These are phyloP conservation scores for Phialemoniopsis sp. DNA, from an alignment of 2,329 filamentous ascomycete genomes.

Conservation along the genomic window DNA sequence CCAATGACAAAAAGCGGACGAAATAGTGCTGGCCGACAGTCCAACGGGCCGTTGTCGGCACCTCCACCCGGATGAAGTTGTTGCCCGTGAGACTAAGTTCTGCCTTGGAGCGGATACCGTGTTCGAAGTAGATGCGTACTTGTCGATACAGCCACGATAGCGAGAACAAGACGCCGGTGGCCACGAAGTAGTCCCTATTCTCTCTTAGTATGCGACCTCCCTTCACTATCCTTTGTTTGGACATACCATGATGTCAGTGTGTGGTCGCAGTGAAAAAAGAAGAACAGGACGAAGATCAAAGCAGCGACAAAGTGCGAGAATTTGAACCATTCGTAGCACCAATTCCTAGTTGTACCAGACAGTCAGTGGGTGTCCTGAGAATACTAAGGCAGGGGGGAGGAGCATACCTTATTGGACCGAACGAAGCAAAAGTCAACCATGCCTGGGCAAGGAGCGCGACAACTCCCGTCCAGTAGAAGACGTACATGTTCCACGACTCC, in stretches of 20 bases:
- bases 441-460: slow-evolving; percentile 47
- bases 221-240: not conserved
- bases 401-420: slow-evolving; percentile 38
- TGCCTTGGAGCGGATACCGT: slow-evolving; percentile 27
- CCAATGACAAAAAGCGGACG: slow-evolving; percentile 8
- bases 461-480: slow-evolving; percentile 53
- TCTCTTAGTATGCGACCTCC: no score
- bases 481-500: slow-evolving; percentile 33
- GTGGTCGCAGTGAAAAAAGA: slow-evolving; percentile 58
- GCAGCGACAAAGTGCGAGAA: slow-evolving; percentile 47
- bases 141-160: slow-evolving; percentile 39
- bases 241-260: slow-evolving; percentile 46
- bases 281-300: slow-evolving; percentile 50
- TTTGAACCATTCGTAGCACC: slow-evolving; percentile 60
- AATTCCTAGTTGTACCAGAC: slow-evolving; percentile 29
- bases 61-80: slow-evolving; percentile 30
- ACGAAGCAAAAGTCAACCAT: slow-evolving; percentile 50
- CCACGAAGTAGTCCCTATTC: slow-evolving; percentile 62
- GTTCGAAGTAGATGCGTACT: slow-evolving; percentile 41
- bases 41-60: slow-evolving; percentile 42
- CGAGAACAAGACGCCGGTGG: slow-evolving; percentile 45
- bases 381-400: no score
- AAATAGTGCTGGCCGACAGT: slow-evolving; percentile 45
- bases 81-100: slow-evolving; percentile 29
- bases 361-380: not conserved